These are phyloP conservation scores for Plasmodium gallinaceum DNA, from an alignment of 169 alveolate genomes.

Conservation along the genomic window DNA sequence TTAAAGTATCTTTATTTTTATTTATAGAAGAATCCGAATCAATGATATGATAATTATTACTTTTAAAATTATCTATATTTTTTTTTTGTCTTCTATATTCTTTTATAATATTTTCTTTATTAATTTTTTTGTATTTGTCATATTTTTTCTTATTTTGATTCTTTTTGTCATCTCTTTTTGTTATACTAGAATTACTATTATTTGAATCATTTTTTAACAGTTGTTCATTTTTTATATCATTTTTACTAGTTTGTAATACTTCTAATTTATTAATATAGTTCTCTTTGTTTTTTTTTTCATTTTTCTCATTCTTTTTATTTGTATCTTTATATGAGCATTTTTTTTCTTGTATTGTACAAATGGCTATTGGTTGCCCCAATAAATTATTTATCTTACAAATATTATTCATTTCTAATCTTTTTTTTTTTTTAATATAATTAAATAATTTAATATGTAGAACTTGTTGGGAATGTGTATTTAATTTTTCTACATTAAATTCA, in stretches of 20 bases:
- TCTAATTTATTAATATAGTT: neutral
- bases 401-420: slow-evolving; percentile 71
- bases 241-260: too few relatives aligned
- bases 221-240: too few relatives aligned
- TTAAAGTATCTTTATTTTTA: slow-evolving; percentile 16
- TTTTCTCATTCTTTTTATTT: neutral
- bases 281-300: neutral
- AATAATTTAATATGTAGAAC: slow-evolving; percentile 53
- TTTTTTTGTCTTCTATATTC: neutral
- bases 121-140: neutral
- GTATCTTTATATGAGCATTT: neutral
- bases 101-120: neutral
- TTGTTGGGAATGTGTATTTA: slow-evolving; percentile 29
- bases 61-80: neutral
- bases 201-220: too few relatives aligned
- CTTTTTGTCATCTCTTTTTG: neutral
- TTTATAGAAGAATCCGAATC: slow-evolving; percentile 17
- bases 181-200: neutral
- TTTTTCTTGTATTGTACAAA: slow-evolving; percentile 48
- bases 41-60: neutral
- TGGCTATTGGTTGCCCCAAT: slow-evolving; percentile 76
- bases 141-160: neutral
- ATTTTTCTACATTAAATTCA: slow-evolving; percentile 44
- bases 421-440: slow-evolving; percentile 59
- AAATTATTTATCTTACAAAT: slow-evolving; percentile 64